phyloP scores from a whole-genome alignment of 148 eudicot species.

The Dianthus caryophyllus region DNA sequence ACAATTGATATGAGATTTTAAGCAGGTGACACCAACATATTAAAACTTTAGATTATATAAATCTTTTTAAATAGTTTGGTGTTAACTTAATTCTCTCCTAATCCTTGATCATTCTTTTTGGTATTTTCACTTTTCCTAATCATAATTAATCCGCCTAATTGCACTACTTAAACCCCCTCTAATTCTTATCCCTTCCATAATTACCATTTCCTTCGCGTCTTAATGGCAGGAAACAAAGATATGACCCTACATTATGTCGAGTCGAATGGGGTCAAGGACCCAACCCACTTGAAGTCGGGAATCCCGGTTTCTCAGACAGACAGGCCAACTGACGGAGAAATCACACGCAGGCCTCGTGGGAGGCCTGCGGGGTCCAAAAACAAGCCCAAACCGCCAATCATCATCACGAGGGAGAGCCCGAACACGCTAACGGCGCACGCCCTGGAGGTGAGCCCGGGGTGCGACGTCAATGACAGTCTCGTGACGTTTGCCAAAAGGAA shows the following conservation, averaged over 20 bases:
- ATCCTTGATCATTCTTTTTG: constrained; percentile 37
- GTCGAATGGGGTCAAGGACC: constrained; percentile 30
- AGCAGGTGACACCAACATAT: constrained; percentile 27
- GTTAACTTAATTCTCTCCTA: constrained; percentile 48
- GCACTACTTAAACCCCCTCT: constrained; percentile 24
- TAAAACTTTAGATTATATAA: constrained; percentile 7
- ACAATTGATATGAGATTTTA: constrained; percentile 29
- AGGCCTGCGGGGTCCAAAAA: constrained; percentile 80
- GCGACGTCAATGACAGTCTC: constrained; percentile 58
- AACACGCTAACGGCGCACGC: constrained; percentile 65
- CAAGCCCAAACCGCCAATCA: constrained; percentile 81
- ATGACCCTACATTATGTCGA: constrained; percentile 28
- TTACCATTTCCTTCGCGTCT: constrained; percentile 12
- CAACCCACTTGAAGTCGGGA: constrained; percentile 13
- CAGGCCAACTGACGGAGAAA: constrained; percentile 24
- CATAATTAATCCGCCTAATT: constrained; percentile 23
- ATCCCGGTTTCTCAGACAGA: constrained; percentile 13
- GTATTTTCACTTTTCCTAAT: constrained; percentile 29
- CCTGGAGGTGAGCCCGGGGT: constrained; percentile 68
- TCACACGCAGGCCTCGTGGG: constrained; percentile 57
- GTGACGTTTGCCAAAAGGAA: constrained; percentile 51
- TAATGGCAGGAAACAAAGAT: constrained; percentile 37
- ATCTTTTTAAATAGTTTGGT: constrained; percentile 21
- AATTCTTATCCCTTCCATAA: constrained; percentile 2
- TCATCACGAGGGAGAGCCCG: constrained; percentile 64